A percentile compares a stretch with the other conserved stretches of the same genome.
Evolutionary conservation across 1,139 yeast genomes (phyloP).

Genomic region (Kodamaea sp.): DNA sequence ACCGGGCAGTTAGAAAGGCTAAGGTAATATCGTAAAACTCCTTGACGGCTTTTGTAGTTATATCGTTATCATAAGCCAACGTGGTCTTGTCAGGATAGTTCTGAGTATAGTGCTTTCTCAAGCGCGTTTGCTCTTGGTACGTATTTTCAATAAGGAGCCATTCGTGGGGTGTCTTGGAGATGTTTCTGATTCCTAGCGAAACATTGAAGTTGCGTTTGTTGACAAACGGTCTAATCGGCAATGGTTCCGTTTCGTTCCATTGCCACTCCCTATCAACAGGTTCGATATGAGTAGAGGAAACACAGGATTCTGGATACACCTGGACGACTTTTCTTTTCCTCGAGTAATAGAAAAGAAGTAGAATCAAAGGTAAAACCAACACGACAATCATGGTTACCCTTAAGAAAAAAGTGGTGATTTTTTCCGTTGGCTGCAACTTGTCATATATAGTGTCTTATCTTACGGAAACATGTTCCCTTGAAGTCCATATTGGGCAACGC

Average conservation of each 20-base stretch:
- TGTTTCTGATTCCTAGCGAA: conserved; percentile 38
- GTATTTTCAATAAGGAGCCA: conserved; percentile 43
- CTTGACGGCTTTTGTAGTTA: conserved; percentile 27
- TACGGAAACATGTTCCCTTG: no score
- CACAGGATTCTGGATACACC: no score
- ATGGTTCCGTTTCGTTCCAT: conserved; percentile 15
- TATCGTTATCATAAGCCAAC: conserved; percentile 20
- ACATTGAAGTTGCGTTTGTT: conserved; percentile 37
- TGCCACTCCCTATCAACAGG: conserved; percentile 9
- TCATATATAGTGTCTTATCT: no score
- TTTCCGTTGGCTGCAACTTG: no score
- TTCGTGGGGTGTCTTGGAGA: conserved; percentile 32
- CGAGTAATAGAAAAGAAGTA: no score
- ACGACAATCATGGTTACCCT: no score
- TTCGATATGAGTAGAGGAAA: conserved; percentile 5
- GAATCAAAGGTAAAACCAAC: no score
- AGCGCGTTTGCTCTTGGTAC: conserved; percentile 25
- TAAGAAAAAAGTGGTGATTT: no score
- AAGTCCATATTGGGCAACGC: no score
- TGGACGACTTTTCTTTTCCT: no score
- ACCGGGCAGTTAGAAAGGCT: conserved; percentile 29
- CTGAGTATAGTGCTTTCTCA: conserved; percentile 23
- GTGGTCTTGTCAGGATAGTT: conserved; percentile 24
- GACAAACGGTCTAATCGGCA: conserved; percentile 16
- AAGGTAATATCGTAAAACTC: conserved; percentile 36